Base-by-base conservation (phyloP, 441 rosid genomes). In the Syzygium syzygioides region DNA sequence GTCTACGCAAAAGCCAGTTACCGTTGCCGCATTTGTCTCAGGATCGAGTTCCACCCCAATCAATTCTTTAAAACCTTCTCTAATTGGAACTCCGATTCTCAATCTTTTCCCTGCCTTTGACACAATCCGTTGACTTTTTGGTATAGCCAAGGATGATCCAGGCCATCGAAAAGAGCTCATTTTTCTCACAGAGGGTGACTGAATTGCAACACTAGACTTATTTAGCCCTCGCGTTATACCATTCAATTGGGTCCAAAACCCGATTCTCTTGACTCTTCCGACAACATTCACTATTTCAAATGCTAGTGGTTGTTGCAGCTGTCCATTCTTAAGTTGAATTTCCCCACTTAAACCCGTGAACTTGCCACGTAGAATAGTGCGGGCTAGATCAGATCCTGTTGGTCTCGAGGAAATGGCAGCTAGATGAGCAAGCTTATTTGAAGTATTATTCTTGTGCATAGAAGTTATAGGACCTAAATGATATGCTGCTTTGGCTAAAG, bases 51-150 rank as follows among this genome's bases (percentile, higher is more conserved):
- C 2, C 76, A 64, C 41, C 17, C 1, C 4, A 28, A 68, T 25
- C 48, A 34, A 20, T 68, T 68, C 79, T 68, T 68, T 19, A 0
- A 34, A 68, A 68, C 79, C 79, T 5, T 0, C 0, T 34, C 0
- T 11, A 34, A 34, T 0, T 0, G 79, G 79, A 68, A 68, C 79
- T 34, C 0, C 79, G 0, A 68, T 68, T 34, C 48, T 68, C 48
- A 68, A 9, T 68, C 48, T 68, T 48, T 68, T 68, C 28, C 80
- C 80, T 9, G 50, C 25, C 28, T 71, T 71, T 20, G 1, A 14
- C 80, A 71, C 23, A 34, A 71, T 7, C 50, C 0, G 2, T 0
- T 19, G 0, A 71, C 50, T 12, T 71, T 71, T 71, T 34, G 80
- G 80, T 34, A 37, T 14, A 1, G 50, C 80, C 80, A 41, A 71